Evolutionary conservation across 441 rosid genomes (phyloP).

Genomic region (Erodium moschatum): DNA sequence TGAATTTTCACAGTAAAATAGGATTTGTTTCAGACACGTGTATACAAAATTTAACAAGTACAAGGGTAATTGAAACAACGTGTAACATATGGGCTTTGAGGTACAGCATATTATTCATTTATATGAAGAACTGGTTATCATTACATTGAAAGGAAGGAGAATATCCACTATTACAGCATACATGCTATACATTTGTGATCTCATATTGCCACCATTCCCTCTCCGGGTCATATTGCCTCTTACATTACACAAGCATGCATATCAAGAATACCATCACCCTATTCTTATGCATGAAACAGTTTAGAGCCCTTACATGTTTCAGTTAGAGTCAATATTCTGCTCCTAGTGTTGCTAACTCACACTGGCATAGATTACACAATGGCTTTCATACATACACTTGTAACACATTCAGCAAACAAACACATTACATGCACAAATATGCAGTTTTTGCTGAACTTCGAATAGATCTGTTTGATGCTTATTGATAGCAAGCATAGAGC

Average conservation of each 20-base stretch:
- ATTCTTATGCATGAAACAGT: background rate
- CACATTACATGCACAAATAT: background rate
- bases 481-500: background rate
- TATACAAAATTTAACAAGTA: background rate
- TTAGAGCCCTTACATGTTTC: background rate
- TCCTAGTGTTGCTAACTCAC: background rate
- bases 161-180: background rate
- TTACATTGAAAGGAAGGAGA: background rate
- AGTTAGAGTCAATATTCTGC: background rate
- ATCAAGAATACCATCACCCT: background rate
- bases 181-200: slow-evolving; percentile 6
- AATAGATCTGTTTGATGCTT: background rate
- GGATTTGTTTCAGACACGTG: background rate
- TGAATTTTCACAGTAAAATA: background rate
- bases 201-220: background rate
- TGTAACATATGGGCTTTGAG: background rate
- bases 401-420: background rate
- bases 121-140: background rate
- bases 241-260: slow-evolving; percentile 3
- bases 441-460: slow-evolving; percentile 2
- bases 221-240: background rate
- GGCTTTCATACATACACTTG: background rate
- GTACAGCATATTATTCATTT: background rate
- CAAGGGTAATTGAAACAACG: background rate
- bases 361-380: background rate